Evolutionary conservation across 164 flowering plant genomes (phyloP), one percentile per base, ranked within the genome.

Genomic region (Macadamia integrifolia): DNA sequence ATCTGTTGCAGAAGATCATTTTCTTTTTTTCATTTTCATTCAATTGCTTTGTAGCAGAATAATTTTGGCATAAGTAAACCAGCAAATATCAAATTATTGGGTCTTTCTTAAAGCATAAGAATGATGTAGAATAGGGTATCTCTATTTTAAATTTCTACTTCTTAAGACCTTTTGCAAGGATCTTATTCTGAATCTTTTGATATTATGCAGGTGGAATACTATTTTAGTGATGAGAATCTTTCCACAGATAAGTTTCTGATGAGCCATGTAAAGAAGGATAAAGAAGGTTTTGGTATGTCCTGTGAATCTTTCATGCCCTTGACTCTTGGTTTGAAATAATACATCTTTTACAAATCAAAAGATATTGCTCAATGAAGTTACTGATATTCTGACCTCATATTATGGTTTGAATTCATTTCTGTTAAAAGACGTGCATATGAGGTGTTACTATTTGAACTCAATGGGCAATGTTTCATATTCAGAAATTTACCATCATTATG

Each of bases 181-280:
- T 46, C 50, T 1, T 8, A 9, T 11, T 46, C 50, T 46, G 50
- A 46, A 46, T 1, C 9, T 46, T 46, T 46, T 46, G 50, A 11
- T 46, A 1, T 58, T 75, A 60, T 82, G 81, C 81, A 92, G 98
- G 98, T 87, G 28, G 98, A 92, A 66, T 90, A 88, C 75, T 92
- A 92, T 69, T 90, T 90, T 64, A 83, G 98, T 65, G 93, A 92
- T 75, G 96, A 88, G 70, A 92, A 90, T 80, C 70, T 92, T 71
- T 84, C 86, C 6, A 85, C 77, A 1, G 93, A 92, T 76, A 87
- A 87, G 77, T 80, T 79, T 66, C 62, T 90, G 82, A 48, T 83
- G 83, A 79, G 77, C 46, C 74, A 78, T 64, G 73, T 90, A 55
- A 86, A 81, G 75, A 88, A 78, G 78, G 81, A 87, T 81, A 86